Conservation (phyloP, 805 yeast species). For the Kodamaea restingae region DNA sequence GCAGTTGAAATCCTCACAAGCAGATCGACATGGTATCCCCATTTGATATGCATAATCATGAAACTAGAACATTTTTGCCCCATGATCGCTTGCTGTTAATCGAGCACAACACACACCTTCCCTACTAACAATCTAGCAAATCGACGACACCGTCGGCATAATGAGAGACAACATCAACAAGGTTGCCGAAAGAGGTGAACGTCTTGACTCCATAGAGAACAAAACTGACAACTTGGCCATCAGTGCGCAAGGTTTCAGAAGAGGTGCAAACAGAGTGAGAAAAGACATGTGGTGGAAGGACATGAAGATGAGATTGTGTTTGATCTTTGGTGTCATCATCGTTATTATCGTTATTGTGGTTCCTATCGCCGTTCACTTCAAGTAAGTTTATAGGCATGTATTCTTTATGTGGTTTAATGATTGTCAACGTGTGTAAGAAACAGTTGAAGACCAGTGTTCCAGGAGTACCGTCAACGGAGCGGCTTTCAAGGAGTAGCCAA, state of each 20-base stretch:
- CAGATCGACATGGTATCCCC: too few species aligned
- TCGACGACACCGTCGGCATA: conserved; percentile 93
- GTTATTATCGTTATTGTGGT: conserved; percentile 84
- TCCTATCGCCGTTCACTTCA: conserved; percentile 89
- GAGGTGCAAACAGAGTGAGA: conserved; percentile 96
- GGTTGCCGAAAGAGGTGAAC: conserved; percentile 92
- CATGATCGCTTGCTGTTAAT: neutral
- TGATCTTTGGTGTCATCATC: conserved; percentile 72
- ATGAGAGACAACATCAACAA: conserved; percentile 97
- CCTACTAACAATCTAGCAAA: conserved; percentile 51
- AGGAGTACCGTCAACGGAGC: neutral
- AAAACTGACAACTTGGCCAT: conserved; percentile 90
- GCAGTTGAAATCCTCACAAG: too few species aligned
- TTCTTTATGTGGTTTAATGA: conserved; percentile 3
- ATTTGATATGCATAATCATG: too few species aligned
- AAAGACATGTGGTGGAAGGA: conserved; percentile 99
- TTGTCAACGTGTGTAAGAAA: neutral
- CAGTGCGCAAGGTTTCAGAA: conserved; percentile 89
- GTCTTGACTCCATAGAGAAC: conserved; percentile 86
- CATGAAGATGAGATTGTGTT: conserved; percentile 91
- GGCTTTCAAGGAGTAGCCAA: neutral
- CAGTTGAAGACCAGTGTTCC: too few species aligned
- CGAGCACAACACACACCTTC: neutral
- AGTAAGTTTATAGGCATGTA: conserved; percentile 20
- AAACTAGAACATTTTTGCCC: too few species aligned